Evolutionary conservation across 2,329 filamentous ascomycete genomes (phyloP).

Genomic region (Pseudogymnoascus verrucosus): DNA sequence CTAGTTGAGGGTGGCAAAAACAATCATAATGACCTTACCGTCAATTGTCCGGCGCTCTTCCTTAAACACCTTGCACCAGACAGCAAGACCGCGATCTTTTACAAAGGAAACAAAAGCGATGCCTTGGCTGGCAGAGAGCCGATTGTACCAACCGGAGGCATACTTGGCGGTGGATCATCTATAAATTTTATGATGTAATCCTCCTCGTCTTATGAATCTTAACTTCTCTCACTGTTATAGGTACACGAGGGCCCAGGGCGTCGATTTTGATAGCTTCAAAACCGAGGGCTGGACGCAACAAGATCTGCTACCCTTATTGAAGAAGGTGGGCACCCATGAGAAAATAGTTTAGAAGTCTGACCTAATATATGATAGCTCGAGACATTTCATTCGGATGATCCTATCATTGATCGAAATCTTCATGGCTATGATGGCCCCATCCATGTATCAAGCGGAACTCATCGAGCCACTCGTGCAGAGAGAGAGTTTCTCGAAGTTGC

Average conservation of each 20-base stretch:
- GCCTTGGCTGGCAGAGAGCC: constrained; percentile 33
- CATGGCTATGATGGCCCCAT: constrained; percentile 51
- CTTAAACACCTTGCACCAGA: constrained; percentile 39
- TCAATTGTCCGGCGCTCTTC: constrained; percentile 45
- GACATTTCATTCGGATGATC: constrained; percentile 36
- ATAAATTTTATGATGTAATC: background rate
- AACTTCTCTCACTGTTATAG: background rate
- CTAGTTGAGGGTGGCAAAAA: constrained; percentile 47
- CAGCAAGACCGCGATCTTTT: constrained; percentile 43
- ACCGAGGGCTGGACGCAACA: constrained; percentile 43
- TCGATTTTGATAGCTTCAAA: constrained; percentile 46
- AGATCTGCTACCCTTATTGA: constrained; percentile 45
- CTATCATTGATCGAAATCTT: constrained; percentile 21
- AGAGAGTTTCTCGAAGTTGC: constrained; percentile 44
- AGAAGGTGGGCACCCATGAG: constrained; percentile 29
- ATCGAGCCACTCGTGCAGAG: constrained; percentile 32
- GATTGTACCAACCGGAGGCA: too few relatives aligned
- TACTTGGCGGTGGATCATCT: too few relatives aligned
- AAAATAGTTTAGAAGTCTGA: constrained; percentile 24
- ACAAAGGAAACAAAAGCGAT: constrained; percentile 38
- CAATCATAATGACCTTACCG: constrained; percentile 41
- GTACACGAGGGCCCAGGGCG: constrained; percentile 37
- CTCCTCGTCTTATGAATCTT: constrained; percentile 23
- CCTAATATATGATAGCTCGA: constrained; percentile 33
- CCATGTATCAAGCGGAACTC: constrained; percentile 44